Evolutionary conservation across 805 yeast genomes (phyloP), one percentile per base, ranked within the genome.

Genomic region (Yamadazyma paraphyllophila): DNA sequence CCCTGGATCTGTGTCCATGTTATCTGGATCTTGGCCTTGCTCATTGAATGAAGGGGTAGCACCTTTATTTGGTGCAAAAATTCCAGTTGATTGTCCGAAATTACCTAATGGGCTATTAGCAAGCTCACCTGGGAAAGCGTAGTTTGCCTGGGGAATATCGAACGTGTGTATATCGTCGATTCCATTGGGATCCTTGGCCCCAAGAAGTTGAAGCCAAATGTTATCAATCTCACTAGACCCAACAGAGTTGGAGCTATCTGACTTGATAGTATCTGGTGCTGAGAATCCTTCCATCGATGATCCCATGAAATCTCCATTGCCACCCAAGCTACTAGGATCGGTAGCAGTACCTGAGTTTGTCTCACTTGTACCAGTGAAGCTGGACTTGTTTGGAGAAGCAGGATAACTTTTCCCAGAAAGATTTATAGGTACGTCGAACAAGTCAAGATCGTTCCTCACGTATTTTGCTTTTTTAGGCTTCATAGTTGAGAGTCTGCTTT

Each of bases 131-230:
- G 43, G 38, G 7, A 15, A 38, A 6, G 17, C 10, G 15, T 38
- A 33, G 20, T 30, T 42, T 4, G 25, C 16, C 27, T 15, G 45
- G 10, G 45, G 45, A 12, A 42, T 17, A 32, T 42, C 45, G 11
- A 24, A 11, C 3, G 12, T 16, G 30, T 8, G 24, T 17, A 25
- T 13, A 24, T 36, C 40, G 7, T 24, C 34, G n/a, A 8, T 26
- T 14, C 12, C 16, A 9, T 20, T 17, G 12, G 30, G 6, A 4
- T 35, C 39, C 26, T 33, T 35, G 11, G 11, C 45, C 4, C 45
- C 45, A 11, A 43, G 38, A 9, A 44, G 11, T 33, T 37, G 46
- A 7, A 44, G n/a, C 46, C 46, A 44, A 13, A 44, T 32, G 25
- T 38, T 36, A 27, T 44, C 46, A 15, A 38, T 15, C 33, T 38